Evolutionary conservation across 768 basidiomycete genomes (phyloP), one percentile per base, ranked within the genome.

Genomic region (Coprinopsis strossmayeri): DNA sequence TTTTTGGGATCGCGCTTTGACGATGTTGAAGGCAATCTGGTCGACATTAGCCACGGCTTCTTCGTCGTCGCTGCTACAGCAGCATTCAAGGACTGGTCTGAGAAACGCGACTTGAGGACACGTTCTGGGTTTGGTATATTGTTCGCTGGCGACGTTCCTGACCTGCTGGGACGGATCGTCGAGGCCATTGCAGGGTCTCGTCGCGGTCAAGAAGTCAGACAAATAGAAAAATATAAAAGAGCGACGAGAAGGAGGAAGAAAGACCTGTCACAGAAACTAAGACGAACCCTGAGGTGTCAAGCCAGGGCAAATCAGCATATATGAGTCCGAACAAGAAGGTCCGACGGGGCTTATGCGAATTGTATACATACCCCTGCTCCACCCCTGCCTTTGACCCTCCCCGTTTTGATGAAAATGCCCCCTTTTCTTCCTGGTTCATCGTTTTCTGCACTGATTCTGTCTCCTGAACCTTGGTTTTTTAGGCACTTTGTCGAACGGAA

Each of bases 21-120:
- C 39, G 50, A 54, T 45, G 50, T 52, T 3, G 65, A 61, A 44
- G 67, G 65, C 27, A 62, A 48, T 50, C 61, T 60, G 49, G 60
- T 65, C 44, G 53, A 30, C 26, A 41, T 35, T 23, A 25, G 15
- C 41, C 26, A 44, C 30, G 24, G 2, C 28, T 26, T 34, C 27
- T 32, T 20, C 10, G 30, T 37, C 13, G 3, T 28, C 30, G 40
- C 32, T 13, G 41, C 28, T 21, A n/a, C n/a, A n/a, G n/a, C n/a
- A n/a, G 30, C 63, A 15, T 59, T 61, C 41, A 75, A 57, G 7
- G 74, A 73, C 57, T 73, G 75, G 54, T 79, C 78, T 15, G 77
- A 74, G 53, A 69, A 70, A 52, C 71, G 69, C 28, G 71, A 70
- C 63, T 71, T 74, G 55, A 77, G 63, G 46, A 69, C 56, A 53